Percentiles rank a stretch among this genome's conserved stretches.
Conservation (phyloP, 2,329 filamentous ascomycete species). For the Colletotrichum coccodes region DNA sequence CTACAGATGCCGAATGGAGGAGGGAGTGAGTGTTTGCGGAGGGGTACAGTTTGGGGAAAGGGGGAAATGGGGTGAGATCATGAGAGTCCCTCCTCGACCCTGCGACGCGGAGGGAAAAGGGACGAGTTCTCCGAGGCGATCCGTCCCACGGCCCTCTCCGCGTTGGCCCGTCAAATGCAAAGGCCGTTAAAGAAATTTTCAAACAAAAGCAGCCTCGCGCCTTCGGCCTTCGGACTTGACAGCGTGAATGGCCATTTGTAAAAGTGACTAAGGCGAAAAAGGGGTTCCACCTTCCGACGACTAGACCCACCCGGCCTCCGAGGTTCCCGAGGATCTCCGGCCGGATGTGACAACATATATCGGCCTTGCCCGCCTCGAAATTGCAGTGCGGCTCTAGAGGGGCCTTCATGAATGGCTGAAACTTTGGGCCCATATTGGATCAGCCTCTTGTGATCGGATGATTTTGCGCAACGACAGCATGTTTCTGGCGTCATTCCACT, state of each 20-base stretch:
- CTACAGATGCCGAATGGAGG: background rate
- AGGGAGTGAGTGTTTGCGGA: background rate
- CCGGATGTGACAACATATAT: background rate
- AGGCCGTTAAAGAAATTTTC: too few relatives aligned
- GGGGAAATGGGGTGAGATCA: background rate
- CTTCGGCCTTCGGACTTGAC: conserved; percentile 9
- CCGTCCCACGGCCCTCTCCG: background rate
- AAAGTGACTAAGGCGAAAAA: background rate
- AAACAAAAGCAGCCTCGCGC: background rate
- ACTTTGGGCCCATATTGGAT: too few relatives aligned
- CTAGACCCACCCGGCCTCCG: background rate
- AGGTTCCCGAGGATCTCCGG: background rate
- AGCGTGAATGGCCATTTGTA: background rate
- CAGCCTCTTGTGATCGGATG: too few relatives aligned
- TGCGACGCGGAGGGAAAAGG: background rate
- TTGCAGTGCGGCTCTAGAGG: too few relatives aligned
- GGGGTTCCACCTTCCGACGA: background rate
- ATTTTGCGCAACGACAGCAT: too few relatives aligned
- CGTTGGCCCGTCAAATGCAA: background rate
- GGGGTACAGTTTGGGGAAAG: background rate
- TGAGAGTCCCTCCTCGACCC: background rate
- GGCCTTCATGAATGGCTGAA: too few relatives aligned
- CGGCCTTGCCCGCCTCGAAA: too few relatives aligned
- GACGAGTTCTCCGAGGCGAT: background rate
- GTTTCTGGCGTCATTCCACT: too few relatives aligned